Evolutionary conservation across 371 early-diverging fungal genomes (phyloP).

Genomic region (Chytridiales sp.): DNA sequence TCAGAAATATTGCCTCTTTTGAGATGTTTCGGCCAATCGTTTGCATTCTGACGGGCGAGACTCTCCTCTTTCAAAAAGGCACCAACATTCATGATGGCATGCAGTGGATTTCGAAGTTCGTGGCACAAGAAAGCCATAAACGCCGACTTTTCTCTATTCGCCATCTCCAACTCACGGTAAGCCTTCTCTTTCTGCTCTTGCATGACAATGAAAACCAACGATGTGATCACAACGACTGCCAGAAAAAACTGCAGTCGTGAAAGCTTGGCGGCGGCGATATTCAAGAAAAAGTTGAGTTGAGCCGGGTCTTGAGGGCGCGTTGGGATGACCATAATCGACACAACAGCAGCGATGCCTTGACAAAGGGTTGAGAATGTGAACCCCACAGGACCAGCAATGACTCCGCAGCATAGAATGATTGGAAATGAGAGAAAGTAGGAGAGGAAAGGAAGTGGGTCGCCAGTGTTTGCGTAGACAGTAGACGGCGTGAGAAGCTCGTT

Average conservation of each 20-base stretch:
- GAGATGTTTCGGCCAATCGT: no score
- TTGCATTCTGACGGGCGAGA: no score
- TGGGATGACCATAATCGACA: no score
- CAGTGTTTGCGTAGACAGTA: no score
- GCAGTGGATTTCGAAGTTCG: slow-evolving; percentile 9
- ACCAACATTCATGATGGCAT: slow-evolving; percentile 1
- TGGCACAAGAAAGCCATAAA: slow-evolving; percentile 16
- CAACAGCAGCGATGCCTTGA: background rate
- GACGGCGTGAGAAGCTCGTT: no score
- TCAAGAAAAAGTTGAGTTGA: no score
- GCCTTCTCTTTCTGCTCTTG: background rate
- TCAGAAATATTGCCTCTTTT: no score
- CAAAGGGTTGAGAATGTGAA: slow-evolving; percentile 1
- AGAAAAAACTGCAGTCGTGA: background rate
- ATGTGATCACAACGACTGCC: background rate
- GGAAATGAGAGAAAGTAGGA: background rate
- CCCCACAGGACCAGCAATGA: background rate
- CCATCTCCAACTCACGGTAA: background rate
- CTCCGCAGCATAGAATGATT: background rate
- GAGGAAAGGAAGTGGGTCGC: background rate
- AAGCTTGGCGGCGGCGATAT: no score
- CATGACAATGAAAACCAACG: background rate
- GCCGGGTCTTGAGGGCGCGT: no score
- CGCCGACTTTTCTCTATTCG: background rate
- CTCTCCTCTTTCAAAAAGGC: background rate